Base-by-base conservation (phyloP, 2,329 filamentous ascomycete species). In the Talaromyces verruculosus region DNA sequence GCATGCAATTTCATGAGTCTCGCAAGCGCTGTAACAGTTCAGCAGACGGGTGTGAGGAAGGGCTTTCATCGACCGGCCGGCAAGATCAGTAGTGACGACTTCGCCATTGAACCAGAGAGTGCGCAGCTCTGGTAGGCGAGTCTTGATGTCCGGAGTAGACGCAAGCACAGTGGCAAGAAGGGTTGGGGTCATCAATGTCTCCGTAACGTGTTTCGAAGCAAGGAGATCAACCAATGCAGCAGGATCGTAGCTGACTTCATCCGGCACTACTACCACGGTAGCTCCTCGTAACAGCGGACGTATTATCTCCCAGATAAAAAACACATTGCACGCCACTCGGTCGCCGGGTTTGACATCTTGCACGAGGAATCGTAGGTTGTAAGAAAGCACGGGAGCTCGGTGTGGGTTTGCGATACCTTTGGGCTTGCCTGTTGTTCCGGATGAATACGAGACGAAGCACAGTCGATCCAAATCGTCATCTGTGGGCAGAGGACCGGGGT, bases 221-320 rank as follows among this genome's bases (percentile, higher is more conserved):
- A 94, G 85, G 28, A 92, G 79, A 68, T 91, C 88, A 30, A 93
- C 89, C 30, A 94, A 85, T 58, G 88, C 86, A 39, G 87, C 85
- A 0, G 91, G 91, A 69, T 94, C 91, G 72, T 93, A 93, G 78
- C 90, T 93, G 41, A 84, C 85, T 70, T 91, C 87, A 71, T 94
- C 91, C 1, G 91, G 89, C 17, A 93, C 87, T 3, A 89, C 86
- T 25, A 93, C 85, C 4, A 91, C 89, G 0, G 91, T 92, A 2
- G 90, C 91, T 70, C 91, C 91, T 64, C 91, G 85, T 64, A 94
- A 75, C 53, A 94, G 81, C 8, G 91, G 91, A 5, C 91, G 89
- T 64, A 94, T 77, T 65, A 93, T 93, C 75, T 94, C 91, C 91
- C 91, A 94, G 57, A 93, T 84, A 74, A 94, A 94, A 77, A 93